phyloP scores from a whole-genome alignment of 768 basidiomycete genomes.

The Polyporus arcularius region DNA sequence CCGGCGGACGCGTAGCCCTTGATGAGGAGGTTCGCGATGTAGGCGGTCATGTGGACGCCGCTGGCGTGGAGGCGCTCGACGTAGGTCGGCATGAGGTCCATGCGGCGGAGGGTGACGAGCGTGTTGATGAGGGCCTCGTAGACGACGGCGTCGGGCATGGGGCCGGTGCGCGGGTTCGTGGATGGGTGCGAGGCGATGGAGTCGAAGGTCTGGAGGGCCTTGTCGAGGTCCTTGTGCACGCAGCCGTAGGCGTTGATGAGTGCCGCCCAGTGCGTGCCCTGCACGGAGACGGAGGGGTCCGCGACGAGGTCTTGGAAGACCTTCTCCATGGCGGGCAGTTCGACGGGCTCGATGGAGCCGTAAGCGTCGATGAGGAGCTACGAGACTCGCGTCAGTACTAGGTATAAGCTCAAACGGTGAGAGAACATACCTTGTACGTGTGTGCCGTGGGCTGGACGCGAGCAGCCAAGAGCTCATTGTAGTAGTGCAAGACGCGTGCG shows the following conservation, averaged over 20 bases:
- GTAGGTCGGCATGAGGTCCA: conserved; percentile 76
- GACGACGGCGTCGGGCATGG: conserved; percentile 75
- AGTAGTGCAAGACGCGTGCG: conserved; percentile 72
- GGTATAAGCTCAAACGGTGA: background rate
- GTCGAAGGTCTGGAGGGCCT: conserved; percentile 77
- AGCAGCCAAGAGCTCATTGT: conserved; percentile 60
- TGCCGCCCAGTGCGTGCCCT: conserved; percentile 76
- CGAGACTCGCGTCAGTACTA: conserved; percentile 4
- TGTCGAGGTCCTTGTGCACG: conserved; percentile 71
- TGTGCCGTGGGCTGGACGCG: conserved; percentile 78
- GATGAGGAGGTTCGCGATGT: conserved; percentile 88
- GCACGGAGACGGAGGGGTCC: conserved; percentile 47
- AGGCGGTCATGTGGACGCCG: conserved; percentile 89
- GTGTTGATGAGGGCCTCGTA: conserved; percentile 93
- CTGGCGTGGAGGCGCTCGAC: conserved; percentile 57
- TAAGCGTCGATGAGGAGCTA: conserved; percentile 89
- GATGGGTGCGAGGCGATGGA: conserved; percentile 61
- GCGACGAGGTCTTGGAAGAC: conserved; percentile 62
- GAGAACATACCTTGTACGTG: conserved; percentile 81
- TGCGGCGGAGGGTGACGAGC: conserved; percentile 72
- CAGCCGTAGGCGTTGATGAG: conserved; percentile 90
- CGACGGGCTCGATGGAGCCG: conserved; percentile 82
- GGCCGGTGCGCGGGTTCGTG: conserved; percentile 31
- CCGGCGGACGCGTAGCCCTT: conserved; percentile 68
- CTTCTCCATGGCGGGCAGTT: conserved; percentile 67